phyloP scores from a whole-genome alignment of 2,329 filamentous ascomycete species.

The Bimuria novae-zelandiae region DNA sequence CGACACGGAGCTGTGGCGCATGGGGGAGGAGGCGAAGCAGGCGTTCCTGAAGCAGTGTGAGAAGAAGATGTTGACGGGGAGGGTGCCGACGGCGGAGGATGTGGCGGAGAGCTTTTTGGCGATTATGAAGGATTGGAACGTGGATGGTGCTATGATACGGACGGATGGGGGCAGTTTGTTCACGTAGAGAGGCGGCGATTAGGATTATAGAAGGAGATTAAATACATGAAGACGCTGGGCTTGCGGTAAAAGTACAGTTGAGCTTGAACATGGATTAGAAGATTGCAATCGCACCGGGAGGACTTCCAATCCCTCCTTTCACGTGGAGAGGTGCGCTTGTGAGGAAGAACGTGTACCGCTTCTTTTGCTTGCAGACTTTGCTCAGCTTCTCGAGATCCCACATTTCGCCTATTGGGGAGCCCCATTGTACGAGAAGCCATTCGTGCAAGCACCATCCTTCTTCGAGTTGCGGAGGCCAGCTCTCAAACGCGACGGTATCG shows the following conservation, averaged over 20 bases:
- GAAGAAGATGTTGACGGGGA: conserved; percentile 32
- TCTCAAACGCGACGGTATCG: conserved; percentile 49
- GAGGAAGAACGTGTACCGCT: conserved; percentile 64
- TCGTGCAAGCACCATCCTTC: conserved; percentile 42
- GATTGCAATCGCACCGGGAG: conserved; percentile 42
- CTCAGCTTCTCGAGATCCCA: conserved; percentile 56
- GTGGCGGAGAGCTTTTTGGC: conserved; percentile 54
- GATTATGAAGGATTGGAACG: conserved; percentile 53
- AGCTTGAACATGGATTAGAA: conserved; percentile 25
- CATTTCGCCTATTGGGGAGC: conserved; percentile 43
- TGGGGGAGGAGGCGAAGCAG: conserved; percentile 32
- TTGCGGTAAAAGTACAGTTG: too few relatives aligned
- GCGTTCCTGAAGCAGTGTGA: conserved; percentile 24
- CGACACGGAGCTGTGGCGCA: conserved; percentile 51
- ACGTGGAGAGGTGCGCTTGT: conserved; percentile 64
- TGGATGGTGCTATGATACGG: conserved; percentile 51
- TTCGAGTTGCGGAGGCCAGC: conserved; percentile 36
- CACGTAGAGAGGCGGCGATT: conserved; percentile 8
- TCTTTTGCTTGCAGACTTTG: conserved; percentile 57
- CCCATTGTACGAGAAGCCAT: conserved; percentile 39
- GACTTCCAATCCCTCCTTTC: conserved; percentile 50
- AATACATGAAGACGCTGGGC: too few relatives aligned
- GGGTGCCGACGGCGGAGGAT: conserved; percentile 34
- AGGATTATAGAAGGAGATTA: background rate
- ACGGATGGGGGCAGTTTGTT: conserved; percentile 48